Conservation (phyloP, 1,284 basidiomycete genomes). For the Trichosporon asahii region DNA sequence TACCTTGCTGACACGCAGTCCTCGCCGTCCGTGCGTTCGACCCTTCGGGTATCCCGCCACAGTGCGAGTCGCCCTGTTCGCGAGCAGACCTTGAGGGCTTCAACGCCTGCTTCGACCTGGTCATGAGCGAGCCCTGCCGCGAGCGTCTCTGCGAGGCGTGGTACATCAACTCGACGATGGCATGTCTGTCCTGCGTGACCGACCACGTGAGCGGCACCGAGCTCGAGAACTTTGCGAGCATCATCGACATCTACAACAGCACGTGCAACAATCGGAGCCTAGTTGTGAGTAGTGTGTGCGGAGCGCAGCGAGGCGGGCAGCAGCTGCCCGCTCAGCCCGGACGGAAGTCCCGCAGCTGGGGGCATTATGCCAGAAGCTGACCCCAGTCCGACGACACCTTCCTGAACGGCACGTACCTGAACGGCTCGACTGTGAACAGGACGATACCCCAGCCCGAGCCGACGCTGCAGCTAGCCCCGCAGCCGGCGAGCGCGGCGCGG, state of each 20-base stretch:
- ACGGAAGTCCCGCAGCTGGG: background rate
- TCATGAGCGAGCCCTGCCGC: background rate
- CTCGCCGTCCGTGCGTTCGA: background rate
- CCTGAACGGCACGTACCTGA: slow-evolving; percentile 9
- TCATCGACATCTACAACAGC: slow-evolving; percentile 1
- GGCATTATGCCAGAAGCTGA: background rate
- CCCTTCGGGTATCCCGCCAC: background rate
- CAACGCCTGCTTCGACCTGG: slow-evolving; percentile 7
- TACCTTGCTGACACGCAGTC: background rate
- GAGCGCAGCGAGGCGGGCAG: background rate
- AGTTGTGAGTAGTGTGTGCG: background rate
- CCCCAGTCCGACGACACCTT: slow-evolving; percentile 3
- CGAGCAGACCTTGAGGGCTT: slow-evolving; percentile 1
- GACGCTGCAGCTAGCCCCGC: background rate
- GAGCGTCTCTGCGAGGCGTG: background rate
- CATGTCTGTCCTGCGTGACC: background rate
- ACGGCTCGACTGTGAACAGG: background rate
- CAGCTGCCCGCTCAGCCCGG: background rate
- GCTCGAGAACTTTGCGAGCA: background rate
- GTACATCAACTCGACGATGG: background rate
- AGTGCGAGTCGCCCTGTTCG: background rate
- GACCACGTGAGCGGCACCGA: background rate
- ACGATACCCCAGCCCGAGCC: background rate
- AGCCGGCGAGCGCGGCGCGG: background rate
- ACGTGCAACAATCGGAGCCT: background rate